These are phyloP conservation scores for Stemphylium vesicarium DNA, from an alignment of 2,329 filamentous ascomycete genomes.

Conservation along the genomic window DNA sequence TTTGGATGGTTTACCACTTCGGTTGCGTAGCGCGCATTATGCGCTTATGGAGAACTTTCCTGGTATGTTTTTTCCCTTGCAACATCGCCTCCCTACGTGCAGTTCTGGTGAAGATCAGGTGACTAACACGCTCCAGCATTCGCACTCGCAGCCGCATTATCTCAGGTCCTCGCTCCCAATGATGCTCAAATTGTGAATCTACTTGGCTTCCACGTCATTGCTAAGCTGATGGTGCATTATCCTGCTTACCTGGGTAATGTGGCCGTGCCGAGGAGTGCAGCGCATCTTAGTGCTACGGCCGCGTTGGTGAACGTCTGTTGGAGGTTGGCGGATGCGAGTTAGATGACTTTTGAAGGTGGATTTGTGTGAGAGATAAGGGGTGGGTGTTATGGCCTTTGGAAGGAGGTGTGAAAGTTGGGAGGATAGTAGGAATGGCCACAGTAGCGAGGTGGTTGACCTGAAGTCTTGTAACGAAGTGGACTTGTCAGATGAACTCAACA, in stretches of 20 bases:
- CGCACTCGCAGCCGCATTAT: constrained; percentile 28
- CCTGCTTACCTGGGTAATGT: constrained; percentile 29
- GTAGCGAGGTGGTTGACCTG: too few species aligned
- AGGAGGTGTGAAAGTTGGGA: too few species aligned
- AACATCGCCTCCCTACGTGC: too few species aligned
- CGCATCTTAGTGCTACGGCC: constrained; percentile 30
- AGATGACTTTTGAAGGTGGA: not conserved
- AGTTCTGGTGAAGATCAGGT: not conserved
- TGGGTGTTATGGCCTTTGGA: too few species aligned
- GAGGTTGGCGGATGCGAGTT: constrained; percentile 26
- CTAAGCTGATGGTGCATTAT: constrained; percentile 30
- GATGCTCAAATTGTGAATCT: constrained; percentile 32
- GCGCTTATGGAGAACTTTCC: constrained; percentile 34
- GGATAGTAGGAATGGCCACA: too few species aligned
- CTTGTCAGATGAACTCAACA: too few species aligned
- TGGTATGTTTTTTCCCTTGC: too few species aligned
- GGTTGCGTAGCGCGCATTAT: constrained; percentile 29
- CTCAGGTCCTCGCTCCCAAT: constrained; percentile 27
- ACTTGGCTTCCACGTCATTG: constrained; percentile 30
- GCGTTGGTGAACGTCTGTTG: constrained; percentile 32
- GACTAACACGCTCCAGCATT: constrained; percentile 12
- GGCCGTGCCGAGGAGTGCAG: constrained; percentile 21
- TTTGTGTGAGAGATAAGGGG: too few species aligned
- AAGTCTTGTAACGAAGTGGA: too few species aligned
- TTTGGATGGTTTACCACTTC: constrained; percentile 24